phyloP scores from a whole-genome alignment of 192 early-diverging fungal genomes.

The Mortierella alpina region DNA sequence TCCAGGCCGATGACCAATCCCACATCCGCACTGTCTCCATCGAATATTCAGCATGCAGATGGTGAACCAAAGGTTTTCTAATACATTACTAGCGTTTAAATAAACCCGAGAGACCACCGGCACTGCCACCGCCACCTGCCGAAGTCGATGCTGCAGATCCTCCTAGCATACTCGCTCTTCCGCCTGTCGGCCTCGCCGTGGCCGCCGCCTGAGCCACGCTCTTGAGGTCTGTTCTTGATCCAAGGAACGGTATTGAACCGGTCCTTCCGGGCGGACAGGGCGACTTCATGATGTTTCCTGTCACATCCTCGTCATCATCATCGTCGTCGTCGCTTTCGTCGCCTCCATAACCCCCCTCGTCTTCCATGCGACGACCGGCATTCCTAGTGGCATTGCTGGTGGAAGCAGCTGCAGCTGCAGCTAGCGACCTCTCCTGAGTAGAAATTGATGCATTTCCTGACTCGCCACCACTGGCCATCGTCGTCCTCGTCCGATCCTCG shows the following conservation, averaged over 20 bases:
- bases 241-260: neutral
- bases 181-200: neutral
- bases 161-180: neutral
- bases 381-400: neutral
- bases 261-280: slow-evolving; percentile 42
- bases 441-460: neutral
- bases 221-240: slow-evolving; percentile 23
- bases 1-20: too few species aligned
- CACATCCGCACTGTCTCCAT: too few species aligned
- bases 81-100: too few species aligned
- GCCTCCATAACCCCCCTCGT: neutral
- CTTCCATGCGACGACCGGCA: neutral
- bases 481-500: slow-evolving; percentile 30
- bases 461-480: slow-evolving; percentile 7
- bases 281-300: slow-evolving; percentile 21
- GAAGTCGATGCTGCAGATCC: too few species aligned
- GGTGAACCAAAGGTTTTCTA: too few species aligned
- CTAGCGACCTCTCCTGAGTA: neutral
- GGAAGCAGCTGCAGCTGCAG: neutral
- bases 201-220: slow-evolving; percentile 18
- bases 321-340: slow-evolving; percentile 15
- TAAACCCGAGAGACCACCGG: too few species aligned
- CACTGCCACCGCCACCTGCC: too few species aligned
- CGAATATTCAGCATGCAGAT: too few species aligned
- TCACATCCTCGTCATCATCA: slow-evolving; percentile 29